Conservation (phyloP, 2,329 filamentous ascomycete genomes). For the Trichoderma sp. region DNA sequence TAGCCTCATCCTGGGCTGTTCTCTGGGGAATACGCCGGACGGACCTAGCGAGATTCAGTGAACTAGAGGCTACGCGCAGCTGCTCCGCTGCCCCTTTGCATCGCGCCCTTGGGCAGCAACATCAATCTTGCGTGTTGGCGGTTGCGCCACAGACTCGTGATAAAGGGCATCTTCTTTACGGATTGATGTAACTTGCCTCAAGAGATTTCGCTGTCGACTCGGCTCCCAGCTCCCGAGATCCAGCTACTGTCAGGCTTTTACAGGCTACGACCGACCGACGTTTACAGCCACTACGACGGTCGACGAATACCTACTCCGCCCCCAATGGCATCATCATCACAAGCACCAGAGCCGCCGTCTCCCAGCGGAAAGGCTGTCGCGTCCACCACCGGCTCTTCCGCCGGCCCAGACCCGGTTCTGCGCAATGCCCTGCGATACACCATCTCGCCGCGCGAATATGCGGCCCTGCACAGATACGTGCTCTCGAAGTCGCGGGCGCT, state of each 20-base stretch:
- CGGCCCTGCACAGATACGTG: conserved; percentile 79
- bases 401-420: conserved; percentile 66
- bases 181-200: background rate
- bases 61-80: background rate
- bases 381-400: conserved; percentile 3
- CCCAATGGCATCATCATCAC: conserved; percentile 13
- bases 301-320: background rate
- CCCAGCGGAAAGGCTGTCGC: conserved; percentile 11
- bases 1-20: conserved; percentile 11
- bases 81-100: background rate
- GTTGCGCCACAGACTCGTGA: conserved; percentile 1
- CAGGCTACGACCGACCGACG: background rate
- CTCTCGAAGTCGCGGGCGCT: conserved; percentile 70
- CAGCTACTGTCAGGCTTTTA: background rate
- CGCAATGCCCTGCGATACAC: conserved; percentile 88
- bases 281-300: background rate
- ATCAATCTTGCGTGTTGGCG: background rate
- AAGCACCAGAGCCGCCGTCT: background rate
- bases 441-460: conserved; percentile 83
- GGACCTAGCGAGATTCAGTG: background rate
- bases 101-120: background rate
- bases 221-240: background rate
- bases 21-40: background rate
- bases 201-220: background rate
- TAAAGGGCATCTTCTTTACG: background rate